Evolutionary conservation across 805 yeast genomes (phyloP), one percentile per base, ranked within the genome.

Genomic region (Teunomyces pallodes): DNA sequence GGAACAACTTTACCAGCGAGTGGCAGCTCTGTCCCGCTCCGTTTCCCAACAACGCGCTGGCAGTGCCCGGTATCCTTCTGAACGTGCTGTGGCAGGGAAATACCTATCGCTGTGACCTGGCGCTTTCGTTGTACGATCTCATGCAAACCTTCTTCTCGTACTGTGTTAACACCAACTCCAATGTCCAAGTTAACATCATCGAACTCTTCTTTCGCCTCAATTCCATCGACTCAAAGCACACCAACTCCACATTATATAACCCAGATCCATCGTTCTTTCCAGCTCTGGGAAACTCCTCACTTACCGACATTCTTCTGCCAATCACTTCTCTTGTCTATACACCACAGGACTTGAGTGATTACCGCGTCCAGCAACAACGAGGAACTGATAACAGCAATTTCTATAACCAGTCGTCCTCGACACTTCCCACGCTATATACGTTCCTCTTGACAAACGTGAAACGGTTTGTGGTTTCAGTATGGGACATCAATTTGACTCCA

Each of bases 11-110:
- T 36, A 64, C 72, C 3, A 42, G 52, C 9, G 53, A 48, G 39
- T 80, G 84, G 84, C 84, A 79, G 58, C 60, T 81, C 17, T 81
- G 86, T 53, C 86, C 86, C 1, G 72, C 72, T 1, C 71, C 74
- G 1, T 63, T 68, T 17, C 67, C 72, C 5, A 38, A 50, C 2
- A 67, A 74, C 47, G 51, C 61, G 2, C 54, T 62, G n/a, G 24
- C 12, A 8, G 49, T 54, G 41, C 10, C 55, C 5, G 47, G 46
- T n/a, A 43, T 47, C 2, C 36, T 50, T 4, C 50, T 46, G 2
- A 27, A 46, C 0, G 45, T 69, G 5, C 10, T 40, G 4, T 72
- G 77, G 76, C 51, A 61, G 8, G 62, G 59, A 6, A 20, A 33
- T 3, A 42, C 48, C 1, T 66, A 65, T 48, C 28, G 36, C 5